Evolutionary conservation across 164 flowering plant species (phyloP), one percentile per base, ranked within the genome.

Genomic region (Stephania yunnanensis): DNA sequence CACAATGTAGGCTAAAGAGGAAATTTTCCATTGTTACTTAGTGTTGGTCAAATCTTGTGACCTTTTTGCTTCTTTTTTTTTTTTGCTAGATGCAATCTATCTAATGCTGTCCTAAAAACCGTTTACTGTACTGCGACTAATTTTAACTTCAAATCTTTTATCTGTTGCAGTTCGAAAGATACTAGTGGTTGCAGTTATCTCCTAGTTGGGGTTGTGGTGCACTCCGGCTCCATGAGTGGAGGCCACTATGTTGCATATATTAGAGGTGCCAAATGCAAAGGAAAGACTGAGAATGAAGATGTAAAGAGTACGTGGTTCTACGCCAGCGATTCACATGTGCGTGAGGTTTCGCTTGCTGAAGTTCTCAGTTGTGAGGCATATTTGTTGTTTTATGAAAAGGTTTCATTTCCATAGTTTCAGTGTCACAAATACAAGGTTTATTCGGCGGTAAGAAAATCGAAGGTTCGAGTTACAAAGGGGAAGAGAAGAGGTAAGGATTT

Each of bases 171-270:
- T 87, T 83, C 83, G 50, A 22, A 10, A 3, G 90, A 85, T 69
- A 72, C 46, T 69, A 89, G 78, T 1, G 73, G 72, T 25, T 86
- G 77, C 29, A 64, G 58, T 6, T 94, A 91, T 55, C 88, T 82
- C 17, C 82, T 96, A 63, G 70, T 85, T 68, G 98, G 98, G 69
- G 87, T 91, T 69, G 97, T 96, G 79, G 99, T 88, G 89, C 99
- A 96, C 81, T 80, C 71, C 4, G 99, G 99, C 45, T 83, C 88
- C 46, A 96, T 96, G 97, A 86, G 91, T 77, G 87, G 89, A 36
- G 99, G 99, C 10, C 99, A 96, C 75, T 96, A 96, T 79, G 91
- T 92, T 76, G 98, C 98, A 30, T 96, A 90, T 76, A 84, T 96
- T 7, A 86, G 89, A 83, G 97, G 84, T 7, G 74, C 77, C 12